phyloP scores from a whole-genome alignment of 2,329 filamentous ascomycete genomes.

The Aspergillus tamarii region DNA sequence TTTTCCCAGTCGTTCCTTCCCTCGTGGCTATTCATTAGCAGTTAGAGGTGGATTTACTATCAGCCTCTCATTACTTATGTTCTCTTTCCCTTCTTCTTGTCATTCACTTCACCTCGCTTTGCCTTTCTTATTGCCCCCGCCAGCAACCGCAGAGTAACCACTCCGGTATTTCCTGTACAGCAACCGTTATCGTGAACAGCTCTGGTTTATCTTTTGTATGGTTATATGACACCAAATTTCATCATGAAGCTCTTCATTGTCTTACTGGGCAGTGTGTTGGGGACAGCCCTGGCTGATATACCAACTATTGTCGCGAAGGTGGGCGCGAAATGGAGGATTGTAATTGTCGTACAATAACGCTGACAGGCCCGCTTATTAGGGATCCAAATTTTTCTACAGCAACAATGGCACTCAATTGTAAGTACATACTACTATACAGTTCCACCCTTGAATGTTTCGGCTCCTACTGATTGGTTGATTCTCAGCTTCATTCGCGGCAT shows the following conservation, averaged over 20 bases:
- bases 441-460: neutral
- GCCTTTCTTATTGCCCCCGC: neutral
- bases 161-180: neutral
- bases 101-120: neutral
- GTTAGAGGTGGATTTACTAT: neutral
- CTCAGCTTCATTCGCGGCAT: conserved; percentile 82
- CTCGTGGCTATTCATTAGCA: neutral
- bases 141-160: neutral
- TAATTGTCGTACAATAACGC: neutral
- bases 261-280: neutral
- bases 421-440: too few species aligned
- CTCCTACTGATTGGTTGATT: neutral
- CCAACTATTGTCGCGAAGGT: neutral
- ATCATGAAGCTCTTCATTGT: neutral
- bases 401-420: conserved; percentile 5
- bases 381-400: conserved; percentile 4
- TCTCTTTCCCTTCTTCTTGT: neutral
- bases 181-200: neutral
- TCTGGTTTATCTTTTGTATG: neutral
- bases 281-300: neutral
- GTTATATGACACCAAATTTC: neutral
- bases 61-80: neutral
- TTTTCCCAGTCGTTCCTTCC: neutral
- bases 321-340: neutral
- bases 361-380: neutral